These are phyloP conservation scores for Trematosphaeria pertusa DNA, from an alignment of 2,329 filamentous ascomycete species.

Conservation along the genomic window DNA sequence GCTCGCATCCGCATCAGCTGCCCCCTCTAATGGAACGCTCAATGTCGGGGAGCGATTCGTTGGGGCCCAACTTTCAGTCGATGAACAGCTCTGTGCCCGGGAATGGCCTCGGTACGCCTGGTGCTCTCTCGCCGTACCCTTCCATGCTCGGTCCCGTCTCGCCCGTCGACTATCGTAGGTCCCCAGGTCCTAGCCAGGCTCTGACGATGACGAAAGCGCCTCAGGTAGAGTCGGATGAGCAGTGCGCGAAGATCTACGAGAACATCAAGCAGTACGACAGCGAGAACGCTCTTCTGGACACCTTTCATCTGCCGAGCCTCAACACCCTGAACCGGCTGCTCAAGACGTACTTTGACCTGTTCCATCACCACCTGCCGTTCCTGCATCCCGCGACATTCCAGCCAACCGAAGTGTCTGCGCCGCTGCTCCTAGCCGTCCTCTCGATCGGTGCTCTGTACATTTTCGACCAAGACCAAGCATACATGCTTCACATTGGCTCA, in stretches of 20 bases:
- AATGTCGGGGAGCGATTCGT: constrained; percentile 63
- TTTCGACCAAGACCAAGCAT: constrained; percentile 96
- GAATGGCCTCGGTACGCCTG: constrained; percentile 72
- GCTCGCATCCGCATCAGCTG: constrained; percentile 68
- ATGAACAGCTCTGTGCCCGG: constrained; percentile 75
- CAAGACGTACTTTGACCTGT: constrained; percentile 94
- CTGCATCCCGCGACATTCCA: constrained; percentile 91
- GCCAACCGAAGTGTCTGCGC: constrained; percentile 78
- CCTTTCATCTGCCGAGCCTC: constrained; percentile 84
- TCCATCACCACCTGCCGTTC: constrained; percentile 96
- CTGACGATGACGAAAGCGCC: constrained; percentile 74
- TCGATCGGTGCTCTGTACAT: constrained; percentile 97
- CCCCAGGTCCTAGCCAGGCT: constrained; percentile 71
- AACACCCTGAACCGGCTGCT: constrained; percentile 88
- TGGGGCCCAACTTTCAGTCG: constrained; percentile 71
- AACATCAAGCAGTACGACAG: constrained; percentile 83
- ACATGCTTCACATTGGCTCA: constrained; percentile 95
- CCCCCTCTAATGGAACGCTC: constrained; percentile 73
- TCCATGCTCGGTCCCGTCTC: constrained; percentile 72
- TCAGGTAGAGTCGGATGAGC: constrained; percentile 82
- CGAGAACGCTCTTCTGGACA: constrained; percentile 83
- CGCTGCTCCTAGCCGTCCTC: constrained; percentile 85
- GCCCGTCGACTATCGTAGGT: constrained; percentile 72
- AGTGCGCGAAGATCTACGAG: constrained; percentile 83
- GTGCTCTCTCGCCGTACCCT: constrained; percentile 75